Evolutionary conservation across 441 rosid species (phyloP).

Genomic region (Eugenia klotzschiana): DNA sequence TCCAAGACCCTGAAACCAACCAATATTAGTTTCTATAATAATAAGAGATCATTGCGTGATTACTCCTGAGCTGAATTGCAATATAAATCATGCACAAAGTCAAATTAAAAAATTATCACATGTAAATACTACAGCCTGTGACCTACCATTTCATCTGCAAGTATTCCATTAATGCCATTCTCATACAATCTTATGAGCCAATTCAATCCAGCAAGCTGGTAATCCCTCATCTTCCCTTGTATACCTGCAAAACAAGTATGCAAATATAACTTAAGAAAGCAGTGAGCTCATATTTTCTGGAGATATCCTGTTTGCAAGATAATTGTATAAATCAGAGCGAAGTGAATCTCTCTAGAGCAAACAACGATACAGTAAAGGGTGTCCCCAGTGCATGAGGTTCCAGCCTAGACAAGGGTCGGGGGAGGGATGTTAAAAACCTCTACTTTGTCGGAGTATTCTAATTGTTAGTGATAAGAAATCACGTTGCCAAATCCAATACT

Average conservation of each 20-base stretch:
- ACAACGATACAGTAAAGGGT: background rate
- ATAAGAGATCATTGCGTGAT: background rate
- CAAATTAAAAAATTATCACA: background rate
- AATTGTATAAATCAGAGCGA: background rate
- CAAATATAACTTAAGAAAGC: background rate
- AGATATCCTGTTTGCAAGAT: background rate
- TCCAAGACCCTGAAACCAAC: conserved; percentile 66
- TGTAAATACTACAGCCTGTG: background rate
- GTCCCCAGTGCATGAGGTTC: background rate
- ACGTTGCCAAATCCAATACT: background rate
- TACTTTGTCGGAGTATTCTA: background rate
- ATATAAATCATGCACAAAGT: background rate
- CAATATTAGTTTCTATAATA: background rate
- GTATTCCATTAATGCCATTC: conserved; percentile 97
- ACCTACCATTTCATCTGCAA: conserved; percentile 97
- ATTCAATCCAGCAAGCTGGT: conserved; percentile 92
- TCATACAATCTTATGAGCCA: conserved; percentile 97
- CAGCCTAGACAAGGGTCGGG: background rate
- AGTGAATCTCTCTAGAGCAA: background rate
- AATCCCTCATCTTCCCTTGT: conserved; percentile 96
- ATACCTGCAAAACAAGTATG: conserved; percentile 39
- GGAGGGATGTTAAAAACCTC: background rate
- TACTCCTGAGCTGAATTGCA: background rate
- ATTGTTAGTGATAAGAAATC: background rate
- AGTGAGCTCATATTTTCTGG: background rate